phyloP scores from a whole-genome alignment of 2,329 filamentous ascomycete genomes.

The Fusarium verrucosum region DNA sequence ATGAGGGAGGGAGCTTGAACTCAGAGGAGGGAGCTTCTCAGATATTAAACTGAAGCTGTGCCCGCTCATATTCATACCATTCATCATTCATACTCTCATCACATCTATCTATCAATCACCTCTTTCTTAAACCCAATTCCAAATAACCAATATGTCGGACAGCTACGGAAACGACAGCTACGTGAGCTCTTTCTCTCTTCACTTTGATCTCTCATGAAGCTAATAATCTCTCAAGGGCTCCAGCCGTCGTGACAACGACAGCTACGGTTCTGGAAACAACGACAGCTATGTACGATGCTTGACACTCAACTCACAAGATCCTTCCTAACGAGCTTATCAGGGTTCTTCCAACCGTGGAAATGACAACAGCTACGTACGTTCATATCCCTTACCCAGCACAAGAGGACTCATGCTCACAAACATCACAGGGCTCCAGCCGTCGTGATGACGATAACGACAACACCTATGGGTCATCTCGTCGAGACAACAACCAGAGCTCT shows the following conservation, averaged over 20 bases:
- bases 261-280: conserved; percentile 14
- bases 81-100: conserved; percentile 1
- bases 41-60: conserved; percentile 34
- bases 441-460: conserved; percentile 19
- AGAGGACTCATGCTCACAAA: conserved; percentile 4
- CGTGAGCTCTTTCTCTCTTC: conserved; percentile 28
- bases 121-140: not conserved
- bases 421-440: conserved; percentile 22
- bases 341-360: not conserved
- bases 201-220: not conserved
- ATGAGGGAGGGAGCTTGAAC: conserved; percentile 10
- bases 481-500: conserved; percentile 1
- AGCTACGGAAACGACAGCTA: conserved; percentile 51
- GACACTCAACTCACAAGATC: not conserved
- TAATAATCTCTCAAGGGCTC: conserved; percentile 24
- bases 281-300: conserved; percentile 9
- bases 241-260: conserved; percentile 31
- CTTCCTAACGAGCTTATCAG: not conserved
- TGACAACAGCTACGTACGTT: conserved; percentile 24
- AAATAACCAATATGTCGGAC: conserved; percentile 57
- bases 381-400: too few relatives aligned
- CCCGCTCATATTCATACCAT: conserved; percentile 6
- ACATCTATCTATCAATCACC: not conserved
- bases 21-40: conserved; percentile 20
- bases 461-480: conserved; percentile 2